Evolutionary conservation across 208 protist species (phyloP).

Genomic region (Leishmania amazonensis): DNA sequence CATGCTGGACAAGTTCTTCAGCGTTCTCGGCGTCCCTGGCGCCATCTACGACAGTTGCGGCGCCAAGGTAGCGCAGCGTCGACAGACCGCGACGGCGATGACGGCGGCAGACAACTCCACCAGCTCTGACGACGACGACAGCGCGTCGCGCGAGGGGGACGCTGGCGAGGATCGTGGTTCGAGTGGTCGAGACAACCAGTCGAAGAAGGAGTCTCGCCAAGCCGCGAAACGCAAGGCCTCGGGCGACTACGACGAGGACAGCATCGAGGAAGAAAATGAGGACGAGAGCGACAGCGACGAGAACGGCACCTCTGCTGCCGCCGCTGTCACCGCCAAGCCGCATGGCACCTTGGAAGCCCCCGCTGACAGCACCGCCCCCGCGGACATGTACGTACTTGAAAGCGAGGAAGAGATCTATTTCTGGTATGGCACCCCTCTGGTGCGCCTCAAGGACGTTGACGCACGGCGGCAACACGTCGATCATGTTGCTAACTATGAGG

Average conservation of each 20-base stretch:
- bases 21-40: conserved; percentile 70
- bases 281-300: conserved; percentile 16
- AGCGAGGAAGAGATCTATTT: conserved; percentile 65
- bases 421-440: conserved; percentile 78
- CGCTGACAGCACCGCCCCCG: conserved; percentile 8
- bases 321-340: background rate
- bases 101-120: background rate
- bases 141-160: conserved; percentile 3
- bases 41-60: conserved; percentile 76
- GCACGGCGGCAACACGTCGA: conserved; percentile 49
- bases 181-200: background rate
- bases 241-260: conserved; percentile 6
- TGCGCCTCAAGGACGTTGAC: conserved; percentile 40
- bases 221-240: background rate
- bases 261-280: conserved; percentile 26
- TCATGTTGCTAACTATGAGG: conserved; percentile 53
- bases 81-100: conserved; percentile 9
- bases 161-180: background rate
- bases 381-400: conserved; percentile 42
- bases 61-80: conserved; percentile 50
- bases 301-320: background rate
- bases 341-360: conserved; percentile 48
- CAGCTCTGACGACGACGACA: conserved; percentile 8
- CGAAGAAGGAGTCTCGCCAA: conserved; percentile 3
- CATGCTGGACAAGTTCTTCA: conserved; percentile 76